Base-by-base conservation (phyloP, 2,329 filamentous ascomycete species). In the Xylaria sp. region DNA sequence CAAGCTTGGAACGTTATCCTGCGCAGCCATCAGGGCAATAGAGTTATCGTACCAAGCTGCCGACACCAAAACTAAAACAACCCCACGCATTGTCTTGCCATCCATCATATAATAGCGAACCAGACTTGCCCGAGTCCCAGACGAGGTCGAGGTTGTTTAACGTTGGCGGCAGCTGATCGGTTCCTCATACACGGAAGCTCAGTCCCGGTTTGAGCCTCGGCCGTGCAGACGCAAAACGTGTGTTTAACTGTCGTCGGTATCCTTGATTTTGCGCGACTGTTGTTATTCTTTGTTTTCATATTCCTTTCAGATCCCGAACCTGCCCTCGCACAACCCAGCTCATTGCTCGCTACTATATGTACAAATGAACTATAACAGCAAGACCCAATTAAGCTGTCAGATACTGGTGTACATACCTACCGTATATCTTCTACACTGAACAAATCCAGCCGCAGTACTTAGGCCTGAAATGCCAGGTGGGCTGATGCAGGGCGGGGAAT, bases 171-270 rank as follows among this genome's bases (percentile, higher is more conserved):
- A 54, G 31, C 20, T 54, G n/a, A 55, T 55, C 9, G 39, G 9
- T n/a, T 20, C 31, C 10, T 31, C 11, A n/a, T 31, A 50, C 15
- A n/a, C 39, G 6, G 10, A 50, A n/a, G 61, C 33, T 38, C 29
- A 47, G 51, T 42, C n/a, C 44, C 45, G 29, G 45, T 13, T 44
- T 29, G 15, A 51, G 53, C 45, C 61, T 45, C 22, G 10, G 20
- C 5, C 7, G 9, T 38, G 49, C 9, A 17, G n/a, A 54, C 36
- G n/a, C 39, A 42, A 4, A 44, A n/a, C n/a, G n/a, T n/a, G n/a
- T n/a, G n/a, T n/a, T n/a, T n/a, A n/a, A 11, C 45, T 47, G 22
- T 25, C 9, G 13, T 42, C 44, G 13, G 20, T 22, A 45, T 29
- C 45, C 29, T 15, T 27, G 10, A 29, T 29, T 11, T 49, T 11